These are phyloP conservation scores for Albatrellus sp. DNA, from an alignment of 1,284 basidiomycete genomes.

Conservation along the genomic window DNA sequence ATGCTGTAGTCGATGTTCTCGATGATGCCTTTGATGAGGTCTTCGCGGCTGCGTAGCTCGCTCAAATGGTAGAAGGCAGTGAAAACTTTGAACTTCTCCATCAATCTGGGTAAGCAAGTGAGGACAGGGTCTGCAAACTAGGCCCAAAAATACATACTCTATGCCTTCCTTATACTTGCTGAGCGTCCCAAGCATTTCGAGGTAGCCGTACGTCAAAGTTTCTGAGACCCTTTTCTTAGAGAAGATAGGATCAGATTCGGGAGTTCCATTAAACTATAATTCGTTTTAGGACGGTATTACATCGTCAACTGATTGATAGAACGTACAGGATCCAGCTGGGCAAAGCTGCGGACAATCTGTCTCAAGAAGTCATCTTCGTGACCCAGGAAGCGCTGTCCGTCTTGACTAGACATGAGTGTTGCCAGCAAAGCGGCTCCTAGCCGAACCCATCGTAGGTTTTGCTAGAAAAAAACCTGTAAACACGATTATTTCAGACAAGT, in stretches of 20 bases:
- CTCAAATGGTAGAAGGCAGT: slow-evolving; percentile 91
- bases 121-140: slow-evolving; percentile 1
- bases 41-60: slow-evolving; percentile 83
- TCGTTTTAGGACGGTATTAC: not conserved
- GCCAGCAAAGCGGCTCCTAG: slow-evolving; percentile 75
- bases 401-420: slow-evolving; percentile 73
- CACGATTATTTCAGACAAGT: not conserved
- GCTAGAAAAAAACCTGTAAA: slow-evolving; percentile 25
- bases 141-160: slow-evolving; percentile 29
- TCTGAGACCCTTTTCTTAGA: slow-evolving; percentile 75
- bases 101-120: slow-evolving; percentile 35
- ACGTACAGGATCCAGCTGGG: slow-evolving; percentile 84
- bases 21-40: slow-evolving; percentile 84
- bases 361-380: slow-evolving; percentile 79
- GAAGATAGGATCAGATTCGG: slow-evolving; percentile 72
- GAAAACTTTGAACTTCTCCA: slow-evolving; percentile 89
- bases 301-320: not conserved
- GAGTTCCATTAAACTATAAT: slow-evolving; percentile 49
- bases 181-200: slow-evolving; percentile 90
- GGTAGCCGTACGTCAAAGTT: slow-evolving; percentile 85
- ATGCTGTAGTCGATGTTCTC: slow-evolving; percentile 86
- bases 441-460: slow-evolving; percentile 73
- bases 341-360: slow-evolving; percentile 82
- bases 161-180: slow-evolving; percentile 84
- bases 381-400: slow-evolving; percentile 73